phyloP scores from a whole-genome alignment of 768 basidiomycete genomes.

The Collybia nuda region DNA sequence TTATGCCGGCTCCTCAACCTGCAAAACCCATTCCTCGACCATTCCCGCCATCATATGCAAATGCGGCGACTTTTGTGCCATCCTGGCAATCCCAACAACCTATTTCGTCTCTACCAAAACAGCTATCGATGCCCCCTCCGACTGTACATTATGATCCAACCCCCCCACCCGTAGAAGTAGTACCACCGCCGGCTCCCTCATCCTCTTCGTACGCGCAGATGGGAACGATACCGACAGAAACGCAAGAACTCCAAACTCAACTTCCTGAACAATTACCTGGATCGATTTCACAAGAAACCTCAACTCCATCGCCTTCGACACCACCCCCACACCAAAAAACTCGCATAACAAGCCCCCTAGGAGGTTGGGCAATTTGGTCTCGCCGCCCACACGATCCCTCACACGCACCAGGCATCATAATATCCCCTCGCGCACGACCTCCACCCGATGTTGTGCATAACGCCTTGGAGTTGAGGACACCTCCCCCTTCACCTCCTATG shows the following conservation, averaged over 20 bases:
- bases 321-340: conserved; percentile 1
- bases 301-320: conserved; percentile 4
- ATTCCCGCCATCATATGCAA: conserved; percentile 30
- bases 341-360: conserved; percentile 7
- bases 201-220: background rate
- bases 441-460: conserved; percentile 55
- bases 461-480: conserved; percentile 55
- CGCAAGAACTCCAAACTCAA: conserved; percentile 2
- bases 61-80: conserved; percentile 28
- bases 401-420: conserved; percentile 68
- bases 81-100: conserved; percentile 47
- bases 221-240: background rate
- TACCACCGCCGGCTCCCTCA: background rate
- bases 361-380: conserved; percentile 69
- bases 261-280: background rate
- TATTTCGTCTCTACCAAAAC: conserved; percentile 63
- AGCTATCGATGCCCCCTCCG: conserved; percentile 50
- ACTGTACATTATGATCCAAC: conserved; percentile 10
- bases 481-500: conserved; percentile 39
- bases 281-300: background rate
- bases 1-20: background rate
- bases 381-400: conserved; percentile 66
- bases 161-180: conserved; percentile 1
- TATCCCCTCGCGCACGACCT: conserved; percentile 63
- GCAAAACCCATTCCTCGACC: conserved; percentile 23